Evolutionary conservation across 2,329 filamentous ascomycete species (phyloP).

Genomic region (Leptographium wingfieldii): DNA sequence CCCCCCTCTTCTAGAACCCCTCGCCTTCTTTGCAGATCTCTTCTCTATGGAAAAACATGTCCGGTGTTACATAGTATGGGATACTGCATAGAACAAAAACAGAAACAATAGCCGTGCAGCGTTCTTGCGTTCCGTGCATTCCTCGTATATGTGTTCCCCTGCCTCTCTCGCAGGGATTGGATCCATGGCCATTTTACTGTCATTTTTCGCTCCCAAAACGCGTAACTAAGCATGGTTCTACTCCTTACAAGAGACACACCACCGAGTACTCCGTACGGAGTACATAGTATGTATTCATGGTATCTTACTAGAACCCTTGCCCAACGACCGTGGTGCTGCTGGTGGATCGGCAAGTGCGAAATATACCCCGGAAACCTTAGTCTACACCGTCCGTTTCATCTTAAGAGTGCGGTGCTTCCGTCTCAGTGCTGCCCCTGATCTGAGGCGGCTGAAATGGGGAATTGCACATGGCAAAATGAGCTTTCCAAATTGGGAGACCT

Average conservation of each 20-base stretch:
- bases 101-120: neutral
- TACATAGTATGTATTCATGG: neutral
- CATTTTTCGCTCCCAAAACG: neutral
- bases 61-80: neutral
- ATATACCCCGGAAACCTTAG: neutral
- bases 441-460: neutral
- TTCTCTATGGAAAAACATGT: neutral
- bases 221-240: too few species aligned
- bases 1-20: neutral
- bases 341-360: neutral
- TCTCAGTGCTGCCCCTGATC: neutral
- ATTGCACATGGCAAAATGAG: neutral
- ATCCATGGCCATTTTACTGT: neutral
- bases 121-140: neutral
- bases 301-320: neutral
- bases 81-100: neutral
- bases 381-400: neutral
- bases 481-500: neutral
- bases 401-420: too few species aligned
- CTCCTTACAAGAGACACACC: too few species aligned
- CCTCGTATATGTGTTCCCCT: neutral
- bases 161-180: neutral
- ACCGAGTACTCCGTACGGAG: too few species aligned
- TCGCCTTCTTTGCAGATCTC: neutral
- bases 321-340: neutral